Conservation (phyloP, 2,329 filamentous ascomycete genomes). For the Hypoxylon sp. region DNA sequence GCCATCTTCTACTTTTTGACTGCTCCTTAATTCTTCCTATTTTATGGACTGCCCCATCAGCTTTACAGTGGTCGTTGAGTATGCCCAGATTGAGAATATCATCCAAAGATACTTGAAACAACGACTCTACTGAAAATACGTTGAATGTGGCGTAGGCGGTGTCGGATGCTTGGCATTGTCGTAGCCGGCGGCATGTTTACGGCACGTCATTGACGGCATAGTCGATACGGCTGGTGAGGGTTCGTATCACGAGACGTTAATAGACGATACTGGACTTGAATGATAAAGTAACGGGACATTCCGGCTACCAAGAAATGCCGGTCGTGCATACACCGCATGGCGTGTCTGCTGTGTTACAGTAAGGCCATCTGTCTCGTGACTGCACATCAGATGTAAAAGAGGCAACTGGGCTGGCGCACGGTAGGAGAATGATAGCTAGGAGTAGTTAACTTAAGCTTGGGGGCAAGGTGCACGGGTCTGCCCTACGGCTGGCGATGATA, state of each 20-base stretch:
- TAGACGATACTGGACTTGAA: slow-evolving; percentile 5
- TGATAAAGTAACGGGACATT: slow-evolving; percentile 1
- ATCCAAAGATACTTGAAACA: slow-evolving; percentile 4
- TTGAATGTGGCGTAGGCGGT: slow-evolving; percentile 9
- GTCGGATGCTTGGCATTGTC: slow-evolving; percentile 5
- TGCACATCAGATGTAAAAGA: not conserved
- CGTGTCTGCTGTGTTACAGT: slow-evolving; percentile 16
- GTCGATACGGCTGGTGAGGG: not conserved
- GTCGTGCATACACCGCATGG: slow-evolving; percentile 1
- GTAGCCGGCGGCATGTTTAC: not conserved
- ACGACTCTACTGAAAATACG: not conserved
- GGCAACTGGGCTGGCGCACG: not conserved
- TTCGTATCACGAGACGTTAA: not conserved
- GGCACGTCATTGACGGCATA: slow-evolving; percentile 1
- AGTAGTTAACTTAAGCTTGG: slow-evolving; percentile 29
- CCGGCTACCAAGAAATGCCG: not conserved
- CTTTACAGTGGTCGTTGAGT: not conserved
- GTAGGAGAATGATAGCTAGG: slow-evolving; percentile 10
- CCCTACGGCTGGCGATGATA: slow-evolving; percentile 15
- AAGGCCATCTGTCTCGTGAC: slow-evolving; percentile 17
- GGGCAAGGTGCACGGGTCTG: slow-evolving; percentile 38
- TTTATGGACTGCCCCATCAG: not conserved
- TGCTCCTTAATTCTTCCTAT: not conserved
- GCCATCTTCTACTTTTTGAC: not conserved
- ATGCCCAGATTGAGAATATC: slow-evolving; percentile 1